Conservation (phyloP, 164 flowering plant species). For the Taxillus chinensis region DNA sequence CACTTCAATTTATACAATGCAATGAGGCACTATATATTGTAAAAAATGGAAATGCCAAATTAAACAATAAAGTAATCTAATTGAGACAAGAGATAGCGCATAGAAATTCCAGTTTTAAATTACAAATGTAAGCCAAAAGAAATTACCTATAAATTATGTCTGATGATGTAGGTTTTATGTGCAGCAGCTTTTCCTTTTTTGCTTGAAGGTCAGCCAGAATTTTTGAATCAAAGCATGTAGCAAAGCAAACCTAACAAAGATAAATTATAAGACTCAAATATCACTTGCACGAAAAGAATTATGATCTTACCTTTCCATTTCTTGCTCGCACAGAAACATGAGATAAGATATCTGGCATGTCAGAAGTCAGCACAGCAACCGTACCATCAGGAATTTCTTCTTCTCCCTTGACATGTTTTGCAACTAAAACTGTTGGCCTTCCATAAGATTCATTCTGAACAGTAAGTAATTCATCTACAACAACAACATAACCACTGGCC, state of each 20-base stretch:
- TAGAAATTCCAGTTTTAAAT: background rate
- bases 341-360: slow-evolving; percentile 98
- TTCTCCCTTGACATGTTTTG: slow-evolving; percentile 88
- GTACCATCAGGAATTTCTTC: slow-evolving; percentile 98
- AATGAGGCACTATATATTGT: too few relatives aligned
- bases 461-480: slow-evolving; percentile 79
- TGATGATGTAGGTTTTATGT: slow-evolving; percentile 66
- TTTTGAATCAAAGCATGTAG: slow-evolving; percentile 82
- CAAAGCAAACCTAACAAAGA: slow-evolving; percentile 73
- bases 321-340: slow-evolving; percentile 99
- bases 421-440: slow-evolving; percentile 74
- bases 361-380: slow-evolving; percentile 94
- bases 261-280: background rate
- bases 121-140: background rate
- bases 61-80: too few relatives aligned
- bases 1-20: too few relatives aligned
- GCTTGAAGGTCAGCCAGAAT: slow-evolving; percentile 60
- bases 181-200: slow-evolving; percentile 60
- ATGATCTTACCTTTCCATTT: slow-evolving; percentile 62
- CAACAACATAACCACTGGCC: slow-evolving; percentile 70
- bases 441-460: slow-evolving; percentile 78
- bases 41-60: too few relatives aligned
- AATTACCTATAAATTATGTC: slow-evolving; percentile 74
- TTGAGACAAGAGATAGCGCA: background rate
- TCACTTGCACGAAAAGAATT: background rate